Evolutionary conservation across 2,329 filamentous ascomycete genomes (phyloP), one percentile per base, ranked within the genome.

Genomic region (Aureobasidium lini): DNA sequence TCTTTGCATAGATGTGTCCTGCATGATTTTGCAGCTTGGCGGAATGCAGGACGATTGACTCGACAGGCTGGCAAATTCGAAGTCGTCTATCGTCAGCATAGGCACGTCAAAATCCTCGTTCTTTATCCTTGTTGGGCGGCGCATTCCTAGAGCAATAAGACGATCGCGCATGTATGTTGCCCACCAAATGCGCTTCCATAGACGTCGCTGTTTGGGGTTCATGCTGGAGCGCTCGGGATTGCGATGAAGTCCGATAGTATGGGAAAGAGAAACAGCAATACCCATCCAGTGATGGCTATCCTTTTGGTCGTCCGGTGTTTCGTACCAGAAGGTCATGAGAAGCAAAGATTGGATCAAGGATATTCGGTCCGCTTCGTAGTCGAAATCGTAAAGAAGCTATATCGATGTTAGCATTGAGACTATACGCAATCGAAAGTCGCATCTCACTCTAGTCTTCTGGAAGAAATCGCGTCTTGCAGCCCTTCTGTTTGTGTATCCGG

Each of bases 271-370:
- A 61, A 95, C 89, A 43, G 92, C 93, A 39, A 96, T 90, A 16
- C 93, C 93, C 89, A 96, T 95, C 93, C 92, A 96, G 71, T 96
- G 92, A 89, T 93, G 96, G 47, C 92, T 96, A 71, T 96, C 93
- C 73, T 96, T 96, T 70, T 96, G 90, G 71, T 96, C 93, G 73
- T 96, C 91, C 0, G 92, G 92, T 11, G 90, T 95, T 74, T 96
- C 92, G 72, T 96, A 96, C 88, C 93, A 97, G 72, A 95, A 96
- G 3, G 92, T 96, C 88, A 96, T 92, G 61, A 96, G 81, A 28
- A 96, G 79, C 23, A 96, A 79, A 4, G 89, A 87, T 73, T 96
- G 93, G 15, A 96, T 90, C 28, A 96, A 81, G 18, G 90, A 84
- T 60, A 96, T 86, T 54, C 92, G 88, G 72, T 96, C 92, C 46